phyloP scores from a whole-genome alignment of 805 yeast genomes.

The Tetrapisispora pingtungensis region DNA sequence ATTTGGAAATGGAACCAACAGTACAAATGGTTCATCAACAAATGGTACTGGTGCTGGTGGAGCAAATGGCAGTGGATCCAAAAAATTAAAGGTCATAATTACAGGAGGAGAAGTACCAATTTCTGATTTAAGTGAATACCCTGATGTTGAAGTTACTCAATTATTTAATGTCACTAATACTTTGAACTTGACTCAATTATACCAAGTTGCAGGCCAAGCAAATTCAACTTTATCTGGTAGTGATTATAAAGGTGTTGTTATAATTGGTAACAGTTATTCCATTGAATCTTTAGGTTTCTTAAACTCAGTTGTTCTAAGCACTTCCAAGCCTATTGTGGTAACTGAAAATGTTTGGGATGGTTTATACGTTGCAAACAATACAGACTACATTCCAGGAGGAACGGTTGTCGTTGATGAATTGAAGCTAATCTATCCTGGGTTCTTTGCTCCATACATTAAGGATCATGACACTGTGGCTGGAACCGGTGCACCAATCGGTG shows the following conservation, averaged over 20 bases:
- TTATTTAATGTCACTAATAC: slow-evolving; percentile 16
- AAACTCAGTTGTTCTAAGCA: slow-evolving; percentile 14
- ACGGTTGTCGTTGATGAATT: slow-evolving; percentile 14
- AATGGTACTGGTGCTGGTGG: slow-evolving; percentile 5
- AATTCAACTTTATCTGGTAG: slow-evolving; percentile 9
- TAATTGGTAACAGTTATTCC: slow-evolving; percentile 16
- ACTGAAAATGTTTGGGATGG: slow-evolving; percentile 16
- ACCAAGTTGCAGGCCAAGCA: slow-evolving; percentile 8
- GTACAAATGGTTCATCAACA: slow-evolving; percentile 6
- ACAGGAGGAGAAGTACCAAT: slow-evolving; percentile 15
- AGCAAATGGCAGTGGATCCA: not conserved
- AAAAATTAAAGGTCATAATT: slow-evolving; percentile 11
- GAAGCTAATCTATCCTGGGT: slow-evolving; percentile 23
- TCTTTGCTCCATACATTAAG: slow-evolving; percentile 16
- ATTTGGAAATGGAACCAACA: not conserved
- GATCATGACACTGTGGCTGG: slow-evolving; percentile 15
- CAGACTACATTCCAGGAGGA: slow-evolving; percentile 13
- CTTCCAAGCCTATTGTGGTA: slow-evolving; percentile 18
- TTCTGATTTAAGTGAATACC: slow-evolving; percentile 5
- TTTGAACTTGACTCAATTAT: slow-evolving; percentile 20
- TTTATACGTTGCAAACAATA: slow-evolving; percentile 13
- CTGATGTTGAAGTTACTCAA: slow-evolving; percentile 6
- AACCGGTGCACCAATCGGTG: slow-evolving; percentile 21
- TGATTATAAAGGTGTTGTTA: slow-evolving; percentile 17
- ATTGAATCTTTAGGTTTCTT: slow-evolving; percentile 23